phyloP scores from a whole-genome alignment of 2,329 filamentous ascomycete genomes.

The Westerdykella aurantiaca region DNA sequence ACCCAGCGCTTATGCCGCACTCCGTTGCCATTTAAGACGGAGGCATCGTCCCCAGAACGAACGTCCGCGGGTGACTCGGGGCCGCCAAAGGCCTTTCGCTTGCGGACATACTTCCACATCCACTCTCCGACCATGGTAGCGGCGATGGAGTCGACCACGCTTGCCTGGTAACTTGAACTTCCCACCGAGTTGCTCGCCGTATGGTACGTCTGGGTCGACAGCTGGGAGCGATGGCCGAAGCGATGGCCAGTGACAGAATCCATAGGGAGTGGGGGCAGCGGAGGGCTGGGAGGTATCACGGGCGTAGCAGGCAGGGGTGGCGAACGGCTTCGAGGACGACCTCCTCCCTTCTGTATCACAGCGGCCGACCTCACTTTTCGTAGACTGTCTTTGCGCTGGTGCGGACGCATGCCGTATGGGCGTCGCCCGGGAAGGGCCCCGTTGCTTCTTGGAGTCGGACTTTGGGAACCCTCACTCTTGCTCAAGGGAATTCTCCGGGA shows the following conservation, averaged over 20 bases:
- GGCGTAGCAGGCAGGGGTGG: conserved; percentile 63
- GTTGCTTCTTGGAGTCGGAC: conserved; percentile 59
- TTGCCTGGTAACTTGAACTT: conserved; percentile 61
- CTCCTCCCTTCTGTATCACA: conserved; percentile 52
- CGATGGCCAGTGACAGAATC: conserved; percentile 56
- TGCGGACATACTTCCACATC: conserved; percentile 88
- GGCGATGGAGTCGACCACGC: conserved; percentile 91
- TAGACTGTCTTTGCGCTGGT: conserved; percentile 54
- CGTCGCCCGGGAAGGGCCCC: conserved; percentile 27
- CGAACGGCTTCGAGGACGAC: conserved; percentile 43
- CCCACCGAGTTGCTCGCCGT: conserved; percentile 53
- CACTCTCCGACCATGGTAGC: conserved; percentile 98
- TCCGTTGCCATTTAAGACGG: conserved; percentile 60
- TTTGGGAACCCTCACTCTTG: conserved; percentile 69
- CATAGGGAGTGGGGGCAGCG: conserved; percentile 64
- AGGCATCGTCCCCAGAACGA: conserved; percentile 52
- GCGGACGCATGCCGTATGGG: conserved; percentile 35
- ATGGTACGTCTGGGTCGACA: conserved; percentile 56
- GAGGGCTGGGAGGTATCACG: conserved; percentile 62
- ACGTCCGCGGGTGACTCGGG: conserved; percentile 50
- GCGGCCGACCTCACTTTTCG: conserved; percentile 83
- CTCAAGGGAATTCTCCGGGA: conserved; percentile 67
- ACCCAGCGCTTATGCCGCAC: conserved; percentile 93
- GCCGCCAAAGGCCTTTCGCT: conserved; percentile 86
- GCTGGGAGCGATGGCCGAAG: conserved; percentile 49